Evolutionary conservation across 73 alveolate genomes (phyloP).

Genomic region (Paramecium bursaria): DNA sequence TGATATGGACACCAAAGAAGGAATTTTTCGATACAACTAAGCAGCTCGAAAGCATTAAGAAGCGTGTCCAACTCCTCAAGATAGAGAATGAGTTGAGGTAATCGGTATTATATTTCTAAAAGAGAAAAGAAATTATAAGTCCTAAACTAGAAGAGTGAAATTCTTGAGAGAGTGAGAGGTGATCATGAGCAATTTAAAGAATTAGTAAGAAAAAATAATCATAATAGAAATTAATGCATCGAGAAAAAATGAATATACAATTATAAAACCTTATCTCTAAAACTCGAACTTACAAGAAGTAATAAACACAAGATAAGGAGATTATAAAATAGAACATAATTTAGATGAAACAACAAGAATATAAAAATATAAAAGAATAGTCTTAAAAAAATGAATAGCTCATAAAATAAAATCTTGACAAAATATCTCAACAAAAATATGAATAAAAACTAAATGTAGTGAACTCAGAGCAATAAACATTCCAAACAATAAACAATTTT

Average conservation of each 20-base stretch:
- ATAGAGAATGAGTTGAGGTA: constrained; percentile 52
- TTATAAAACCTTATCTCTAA: constrained; percentile 45
- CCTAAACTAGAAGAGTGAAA: constrained; percentile 12
- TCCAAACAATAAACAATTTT: constrained; percentile 29
- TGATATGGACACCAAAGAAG: constrained; percentile 21
- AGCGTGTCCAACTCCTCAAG: constrained; percentile 54
- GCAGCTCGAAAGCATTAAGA: constrained; percentile 27
- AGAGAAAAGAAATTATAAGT: constrained; percentile 56
- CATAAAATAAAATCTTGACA: constrained; percentile 38
- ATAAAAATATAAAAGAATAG: constrained; percentile 31
- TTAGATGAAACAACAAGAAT: constrained; percentile 20
- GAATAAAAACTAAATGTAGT: constrained; percentile 12
- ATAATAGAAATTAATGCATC: constrained; percentile 37
- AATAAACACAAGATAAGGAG: constrained; percentile 27
- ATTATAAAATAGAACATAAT: constrained; percentile 20
- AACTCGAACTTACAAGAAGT: constrained; percentile 34
- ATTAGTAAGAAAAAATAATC: not conserved
- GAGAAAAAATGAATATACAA: constrained; percentile 14
- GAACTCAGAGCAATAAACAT: constrained; percentile 19
- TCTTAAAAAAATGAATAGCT: constrained; percentile 49
- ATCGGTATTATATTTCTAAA: not conserved
- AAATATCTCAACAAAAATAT: constrained; percentile 34
- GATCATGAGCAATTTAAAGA: constrained; percentile 59
- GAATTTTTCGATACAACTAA: constrained; percentile 42
- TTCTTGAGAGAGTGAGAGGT: constrained; percentile 25